phyloP scores from a whole-genome alignment of 208 protist genomes.

The Endotrypanum monterogeii region DNA sequence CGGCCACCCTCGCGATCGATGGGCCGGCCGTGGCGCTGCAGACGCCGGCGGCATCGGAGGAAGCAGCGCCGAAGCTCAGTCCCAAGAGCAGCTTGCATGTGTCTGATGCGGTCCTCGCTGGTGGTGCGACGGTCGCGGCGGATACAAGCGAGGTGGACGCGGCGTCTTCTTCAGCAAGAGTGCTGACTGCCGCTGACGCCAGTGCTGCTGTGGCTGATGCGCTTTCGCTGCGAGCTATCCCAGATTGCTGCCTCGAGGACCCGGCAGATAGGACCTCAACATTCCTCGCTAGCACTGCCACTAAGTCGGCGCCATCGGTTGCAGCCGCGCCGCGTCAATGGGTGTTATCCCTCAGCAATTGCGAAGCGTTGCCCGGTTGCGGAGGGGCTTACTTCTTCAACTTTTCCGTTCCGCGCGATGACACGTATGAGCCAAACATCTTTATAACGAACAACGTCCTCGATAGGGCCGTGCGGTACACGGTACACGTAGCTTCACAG shows the following conservation, averaged over 20 bases:
- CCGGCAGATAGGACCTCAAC: not conserved
- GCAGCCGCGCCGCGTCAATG: conserved; percentile 24
- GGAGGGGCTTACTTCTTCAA: conserved; percentile 56
- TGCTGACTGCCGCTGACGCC: not conserved
- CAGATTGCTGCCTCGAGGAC: conserved; percentile 4
- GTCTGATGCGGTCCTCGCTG: not conserved
- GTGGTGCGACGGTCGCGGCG: conserved; percentile 1
- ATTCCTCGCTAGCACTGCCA: not conserved
- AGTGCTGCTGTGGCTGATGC: not conserved
- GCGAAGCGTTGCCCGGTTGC: conserved; percentile 45
- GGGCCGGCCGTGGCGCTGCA: not conserved
- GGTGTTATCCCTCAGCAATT: conserved; percentile 70
- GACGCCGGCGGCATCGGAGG: not conserved
- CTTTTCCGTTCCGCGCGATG: conserved; percentile 72
- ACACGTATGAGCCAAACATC: conserved; percentile 68
- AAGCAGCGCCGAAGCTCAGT: not conserved
- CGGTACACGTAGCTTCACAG: conserved; percentile 70
- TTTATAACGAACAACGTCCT: conserved; percentile 62
- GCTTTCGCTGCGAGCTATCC: conserved; percentile 3
- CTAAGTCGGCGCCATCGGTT: conserved; percentile 11
- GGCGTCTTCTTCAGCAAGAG: not conserved
- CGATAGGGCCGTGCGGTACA: conserved; percentile 65
- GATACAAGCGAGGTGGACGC: not conserved
- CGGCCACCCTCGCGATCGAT: not conserved
- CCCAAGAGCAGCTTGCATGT: not conserved